Conservation (phyloP, 1,284 basidiomycete species). For the Marasmius tenuissimus region DNA sequence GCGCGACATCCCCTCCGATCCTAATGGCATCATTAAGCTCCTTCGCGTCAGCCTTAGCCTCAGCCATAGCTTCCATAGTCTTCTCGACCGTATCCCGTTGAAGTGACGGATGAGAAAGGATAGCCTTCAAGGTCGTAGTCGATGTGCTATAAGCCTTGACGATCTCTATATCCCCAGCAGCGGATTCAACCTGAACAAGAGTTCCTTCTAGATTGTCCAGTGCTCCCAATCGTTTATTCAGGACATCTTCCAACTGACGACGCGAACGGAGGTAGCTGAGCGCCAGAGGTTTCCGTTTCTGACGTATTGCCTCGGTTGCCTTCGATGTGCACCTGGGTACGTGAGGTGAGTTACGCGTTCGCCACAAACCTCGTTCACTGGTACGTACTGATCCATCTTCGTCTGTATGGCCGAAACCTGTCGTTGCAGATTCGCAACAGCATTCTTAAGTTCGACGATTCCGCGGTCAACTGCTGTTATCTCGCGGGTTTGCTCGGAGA, state of each 20-base stretch:
- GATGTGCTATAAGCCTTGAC: slow-evolving; percentile 86
- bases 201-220: slow-evolving; percentile 77
- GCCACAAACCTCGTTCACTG: not conserved
- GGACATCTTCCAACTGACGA: slow-evolving; percentile 78
- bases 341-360: not conserved
- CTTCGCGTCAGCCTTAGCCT: slow-evolving; percentile 76
- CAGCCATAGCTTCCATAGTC: slow-evolving; percentile 85
- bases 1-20: slow-evolving; percentile 58
- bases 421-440: slow-evolving; percentile 59
- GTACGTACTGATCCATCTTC: slow-evolving; percentile 66
- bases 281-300: slow-evolving; percentile 73
- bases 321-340: slow-evolving; percentile 61
- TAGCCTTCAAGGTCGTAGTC: slow-evolving; percentile 68
- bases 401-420: slow-evolving; percentile 68
- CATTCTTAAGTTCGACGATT: slow-evolving; percentile 73
- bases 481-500: slow-evolving; percentile 34
- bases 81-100: slow-evolving; percentile 77
- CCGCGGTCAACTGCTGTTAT: slow-evolving; percentile 73
- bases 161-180: slow-evolving; percentile 89
- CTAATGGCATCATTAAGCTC: slow-evolving; percentile 83
- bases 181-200: slow-evolving; percentile 81
- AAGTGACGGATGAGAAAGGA: slow-evolving; percentile 81
- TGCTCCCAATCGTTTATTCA: slow-evolving; percentile 73
- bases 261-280: slow-evolving; percentile 75
- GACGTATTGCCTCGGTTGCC: slow-evolving; percentile 62